Evolutionary conservation across 176 grass and related monocot genomes (phyloP).

Genomic region (Alloteropsis semialata): DNA sequence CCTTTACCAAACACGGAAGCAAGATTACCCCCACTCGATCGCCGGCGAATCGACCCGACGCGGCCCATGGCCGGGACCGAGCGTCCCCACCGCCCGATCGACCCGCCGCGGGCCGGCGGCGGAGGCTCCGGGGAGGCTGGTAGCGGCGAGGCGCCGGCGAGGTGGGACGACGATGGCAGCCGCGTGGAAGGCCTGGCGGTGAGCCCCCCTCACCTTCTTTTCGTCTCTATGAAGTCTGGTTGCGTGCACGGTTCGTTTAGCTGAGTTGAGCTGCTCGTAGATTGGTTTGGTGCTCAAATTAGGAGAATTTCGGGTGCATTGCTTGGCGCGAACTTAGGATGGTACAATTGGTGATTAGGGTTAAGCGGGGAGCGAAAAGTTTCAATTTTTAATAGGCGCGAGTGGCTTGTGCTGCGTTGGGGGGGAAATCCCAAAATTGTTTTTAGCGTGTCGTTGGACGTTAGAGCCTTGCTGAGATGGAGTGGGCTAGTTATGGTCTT

Average conservation of each 20-base stretch:
- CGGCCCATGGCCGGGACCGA: conserved; percentile 31
- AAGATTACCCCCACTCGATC: not conserved
- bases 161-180: conserved; percentile 30
- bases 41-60: not conserved
- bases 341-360: not conserved
- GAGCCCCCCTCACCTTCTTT: not conserved
- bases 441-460: not conserved
- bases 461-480: not conserved
- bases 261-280: conserved; percentile 5
- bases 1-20: not conserved
- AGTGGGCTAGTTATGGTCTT: not conserved
- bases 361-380: not conserved
- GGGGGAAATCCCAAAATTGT: not conserved
- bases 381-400: not conserved
- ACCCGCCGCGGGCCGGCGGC: not conserved
- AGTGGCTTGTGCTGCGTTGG: not conserved
- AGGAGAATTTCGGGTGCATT: not conserved
- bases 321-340: not conserved
- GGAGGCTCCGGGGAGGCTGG: not conserved
- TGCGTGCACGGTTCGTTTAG: conserved; percentile 31
- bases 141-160: not conserved
- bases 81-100: not conserved
- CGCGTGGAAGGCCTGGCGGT: conserved; percentile 33
- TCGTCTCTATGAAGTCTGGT: conserved; percentile 15
- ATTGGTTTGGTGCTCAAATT: not conserved